These are phyloP conservation scores for Xylogone sp. DNA, from an alignment of 2,329 filamentous ascomycete genomes.

Conservation along the genomic window DNA sequence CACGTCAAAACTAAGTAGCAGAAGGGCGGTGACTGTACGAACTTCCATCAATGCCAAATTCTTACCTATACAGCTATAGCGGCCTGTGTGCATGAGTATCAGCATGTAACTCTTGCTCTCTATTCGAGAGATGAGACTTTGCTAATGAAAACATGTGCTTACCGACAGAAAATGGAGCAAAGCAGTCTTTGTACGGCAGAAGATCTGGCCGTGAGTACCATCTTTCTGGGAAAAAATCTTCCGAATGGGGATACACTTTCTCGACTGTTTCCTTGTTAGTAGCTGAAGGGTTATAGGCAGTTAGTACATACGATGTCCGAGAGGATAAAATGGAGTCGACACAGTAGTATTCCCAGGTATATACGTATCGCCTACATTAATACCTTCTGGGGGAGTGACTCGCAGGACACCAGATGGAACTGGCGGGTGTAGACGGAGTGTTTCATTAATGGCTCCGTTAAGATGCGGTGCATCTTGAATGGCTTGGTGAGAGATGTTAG, in stretches of 20 bases:
- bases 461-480: slow-evolving; percentile 20
- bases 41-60: no score
- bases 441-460: slow-evolving; percentile 34
- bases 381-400: slow-evolving; percentile 31
- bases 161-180: slow-evolving; percentile 25
- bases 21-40: no score
- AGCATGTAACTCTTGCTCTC: background rate
- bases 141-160: no score
- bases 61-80: slow-evolving; percentile 15
- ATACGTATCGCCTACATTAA: background rate
- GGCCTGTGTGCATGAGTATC: slow-evolving; percentile 8
- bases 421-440: slow-evolving; percentile 31
- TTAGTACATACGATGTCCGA: no score
- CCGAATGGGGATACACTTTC: slow-evolving; percentile 1
- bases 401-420: slow-evolving; percentile 30
- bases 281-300: no score
- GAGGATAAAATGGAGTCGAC: slow-evolving; percentile 1
- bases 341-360: slow-evolving; percentile 1
- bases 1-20: slow-evolving; percentile 14
- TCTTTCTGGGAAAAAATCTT: slow-evolving; percentile 18
- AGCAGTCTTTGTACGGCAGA: slow-evolving; percentile 18
- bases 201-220: slow-evolving; percentile 18
- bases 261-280: no score
- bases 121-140: no score
- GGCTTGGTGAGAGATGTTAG: slow-evolving; percentile 5